Evolutionary conservation across 2,329 filamentous ascomycete genomes (phyloP).

Genomic region (Pyrenophora graminea): DNA sequence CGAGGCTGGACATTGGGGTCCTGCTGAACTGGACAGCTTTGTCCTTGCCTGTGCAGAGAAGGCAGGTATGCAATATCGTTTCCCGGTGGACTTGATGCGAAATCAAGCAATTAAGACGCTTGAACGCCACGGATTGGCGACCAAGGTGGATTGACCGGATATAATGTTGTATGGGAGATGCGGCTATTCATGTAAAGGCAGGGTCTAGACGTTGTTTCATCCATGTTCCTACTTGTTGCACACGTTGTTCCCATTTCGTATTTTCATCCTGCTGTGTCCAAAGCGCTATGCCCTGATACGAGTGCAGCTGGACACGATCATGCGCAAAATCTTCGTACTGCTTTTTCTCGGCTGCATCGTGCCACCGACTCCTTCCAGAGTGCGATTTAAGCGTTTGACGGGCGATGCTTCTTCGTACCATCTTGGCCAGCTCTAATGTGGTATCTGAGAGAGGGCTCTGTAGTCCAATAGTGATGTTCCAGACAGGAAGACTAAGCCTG

Average conservation of each 20-base stretch:
- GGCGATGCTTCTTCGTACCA: constrained; percentile 48
- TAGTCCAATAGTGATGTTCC: constrained; percentile 47
- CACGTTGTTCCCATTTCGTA: constrained; percentile 8
- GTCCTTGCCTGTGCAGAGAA: constrained; percentile 1
- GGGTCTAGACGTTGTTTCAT: constrained; percentile 30
- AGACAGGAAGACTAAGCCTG: constrained; percentile 47
- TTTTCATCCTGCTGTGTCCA: constrained; percentile 27
- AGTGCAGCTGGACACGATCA: constrained; percentile 22
- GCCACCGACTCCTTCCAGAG: constrained; percentile 28
- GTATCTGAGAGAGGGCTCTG: constrained; percentile 48
- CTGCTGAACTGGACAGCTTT: background rate
- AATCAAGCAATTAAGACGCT: background rate
- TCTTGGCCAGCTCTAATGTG: constrained; percentile 47
- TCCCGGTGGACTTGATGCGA: background rate
- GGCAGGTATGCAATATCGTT: background rate
- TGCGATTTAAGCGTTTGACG: constrained; percentile 36
- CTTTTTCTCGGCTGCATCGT: constrained; percentile 33
- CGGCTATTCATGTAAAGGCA: background rate
- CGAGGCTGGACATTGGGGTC: constrained; percentile 2
- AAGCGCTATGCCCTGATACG: constrained; percentile 25
- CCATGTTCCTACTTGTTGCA: constrained; percentile 33
- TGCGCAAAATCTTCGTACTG: constrained; percentile 35
- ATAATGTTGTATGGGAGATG: background rate
- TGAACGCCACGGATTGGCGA: background rate
- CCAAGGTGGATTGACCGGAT: background rate